Evolutionary conservation across 495 filamentous ascomycete genomes (phyloP), one percentile per base, ranked within the genome.

Genomic region (Aspergillus haitiensis): DNA sequence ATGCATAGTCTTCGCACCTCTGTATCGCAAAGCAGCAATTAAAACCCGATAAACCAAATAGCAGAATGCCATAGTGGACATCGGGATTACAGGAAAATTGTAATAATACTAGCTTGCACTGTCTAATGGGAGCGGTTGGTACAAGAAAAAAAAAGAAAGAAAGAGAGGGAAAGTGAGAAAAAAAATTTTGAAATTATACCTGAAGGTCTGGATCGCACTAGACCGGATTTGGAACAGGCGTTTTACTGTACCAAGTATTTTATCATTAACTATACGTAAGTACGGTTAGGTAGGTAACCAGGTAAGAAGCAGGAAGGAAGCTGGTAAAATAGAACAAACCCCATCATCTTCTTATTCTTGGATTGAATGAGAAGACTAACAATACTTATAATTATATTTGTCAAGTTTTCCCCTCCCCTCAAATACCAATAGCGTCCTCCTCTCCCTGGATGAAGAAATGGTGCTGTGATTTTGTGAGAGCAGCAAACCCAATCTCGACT

Each of bases 21-120:
- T 75, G 79, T 88, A 94, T 94, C 90, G 88, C 90, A 84, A 81
- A 77, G 74, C 82, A 89, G 82, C 85, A 89, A 89, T 79, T 44
- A 70, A 80, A 79, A 82, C 74, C 69, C 72, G 75, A 78, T 27
- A 75, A 74, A 73, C 61, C 60, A 64, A 66, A 80, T 77, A 77
- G 80, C 89, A 92, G 86, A 90, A 93, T 79, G 88, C 76, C 83
- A 80, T 74, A 67, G 69, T 76, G 66, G 71, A 78, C 72, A 75
- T 79, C 77, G 75, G 74, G 80, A 72, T 66, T 70, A 65, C 62
- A 58, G n/a, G 52, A 59, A 63, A 33, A 48, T 31, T 47, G 64
- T 58, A 72, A 67, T 70, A 73, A 73, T 84, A 83, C 87, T 88
- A 88, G 76, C 81, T 82, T 87, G 90, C 82, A 93, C 90, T 94